These are phyloP conservation scores for Raphanus hybrid DNA, from an alignment of 441 rosid species.

Conservation along the genomic window DNA sequence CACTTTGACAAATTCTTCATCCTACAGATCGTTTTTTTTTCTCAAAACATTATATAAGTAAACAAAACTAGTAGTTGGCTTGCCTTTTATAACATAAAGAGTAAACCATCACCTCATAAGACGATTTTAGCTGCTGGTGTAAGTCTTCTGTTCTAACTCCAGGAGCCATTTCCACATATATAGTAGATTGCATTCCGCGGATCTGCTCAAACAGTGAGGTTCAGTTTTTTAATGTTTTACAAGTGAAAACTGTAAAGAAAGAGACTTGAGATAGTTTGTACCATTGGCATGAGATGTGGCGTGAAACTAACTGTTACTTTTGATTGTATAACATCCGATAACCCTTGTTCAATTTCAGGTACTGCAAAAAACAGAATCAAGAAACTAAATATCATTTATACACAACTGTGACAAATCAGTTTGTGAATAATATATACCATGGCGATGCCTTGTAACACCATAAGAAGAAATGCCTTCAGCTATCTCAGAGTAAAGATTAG, in stretches of 20 bases:
- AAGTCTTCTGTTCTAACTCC: conserved; percentile 38
- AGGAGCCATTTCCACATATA: conserved; percentile 44
- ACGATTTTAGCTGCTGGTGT: conserved; percentile 26
- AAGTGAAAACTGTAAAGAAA: background rate
- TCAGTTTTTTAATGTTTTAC: background rate
- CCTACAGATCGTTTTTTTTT: conserved; percentile 46
- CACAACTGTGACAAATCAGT: background rate
- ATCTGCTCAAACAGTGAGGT: conserved; percentile 52
- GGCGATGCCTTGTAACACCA: conserved; percentile 92
- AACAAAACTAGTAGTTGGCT: background rate
- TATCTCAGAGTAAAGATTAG: conserved; percentile 82
- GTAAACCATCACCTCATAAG: conserved; percentile 40
- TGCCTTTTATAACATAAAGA: background rate
- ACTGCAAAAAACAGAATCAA: conserved; percentile 56
- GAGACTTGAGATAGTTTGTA: background rate
- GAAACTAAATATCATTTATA: background rate
- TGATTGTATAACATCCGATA: conserved; percentile 72
- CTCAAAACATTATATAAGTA: conserved; percentile 2
- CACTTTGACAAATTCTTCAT: conserved; percentile 79
- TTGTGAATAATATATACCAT: conserved; percentile 60
- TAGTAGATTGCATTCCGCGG: conserved; percentile 62
- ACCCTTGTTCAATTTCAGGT: conserved; percentile 98
- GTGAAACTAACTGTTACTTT: conserved; percentile 93
- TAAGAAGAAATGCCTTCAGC: conserved; percentile 93
- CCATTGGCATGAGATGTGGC: conserved; percentile 78